Evolutionary conservation across 352 stramenopile genomes (phyloP).

Genomic region (Phytophthora citricola): DNA sequence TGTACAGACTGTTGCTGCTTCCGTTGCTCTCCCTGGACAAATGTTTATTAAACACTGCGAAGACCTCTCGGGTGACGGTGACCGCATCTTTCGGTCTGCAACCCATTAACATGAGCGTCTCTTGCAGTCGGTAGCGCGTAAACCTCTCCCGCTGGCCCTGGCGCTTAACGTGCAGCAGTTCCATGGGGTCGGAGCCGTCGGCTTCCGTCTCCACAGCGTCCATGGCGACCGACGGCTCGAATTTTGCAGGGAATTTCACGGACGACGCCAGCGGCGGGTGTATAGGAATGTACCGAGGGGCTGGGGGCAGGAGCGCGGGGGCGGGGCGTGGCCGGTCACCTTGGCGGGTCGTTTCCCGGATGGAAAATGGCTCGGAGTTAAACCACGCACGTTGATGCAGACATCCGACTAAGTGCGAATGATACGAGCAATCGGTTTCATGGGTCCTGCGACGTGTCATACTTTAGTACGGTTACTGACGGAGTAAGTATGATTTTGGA

Average conservation of each 20-base stretch:
- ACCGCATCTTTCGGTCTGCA: constrained; percentile 80
- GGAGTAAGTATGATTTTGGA: background rate
- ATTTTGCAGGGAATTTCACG: constrained; percentile 5
- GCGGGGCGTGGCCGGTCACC: constrained; percentile 22
- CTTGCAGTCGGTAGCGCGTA: constrained; percentile 84
- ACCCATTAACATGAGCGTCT: constrained; percentile 91
- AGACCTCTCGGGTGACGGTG: constrained; percentile 72
- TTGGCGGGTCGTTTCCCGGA: constrained; percentile 24
- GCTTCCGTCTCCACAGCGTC: constrained; percentile 61
- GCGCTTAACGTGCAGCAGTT: constrained; percentile 70
- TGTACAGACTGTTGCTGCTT: constrained; percentile 16
- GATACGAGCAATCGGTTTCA: constrained; percentile 10
- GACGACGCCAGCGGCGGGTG: constrained; percentile 1
- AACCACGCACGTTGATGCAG: background rate
- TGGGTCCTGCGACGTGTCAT: constrained; percentile 15
- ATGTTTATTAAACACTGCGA: constrained; percentile 67
- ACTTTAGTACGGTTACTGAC: background rate
- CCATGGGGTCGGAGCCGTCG: constrained; percentile 78
- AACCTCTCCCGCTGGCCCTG: constrained; percentile 66
- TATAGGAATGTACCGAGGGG: constrained; percentile 16
- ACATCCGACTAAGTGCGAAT: constrained; percentile 10
- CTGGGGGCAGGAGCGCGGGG: constrained; percentile 11
- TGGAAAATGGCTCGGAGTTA: constrained; percentile 9
- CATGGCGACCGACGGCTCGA: constrained; percentile 38
- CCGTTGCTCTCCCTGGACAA: constrained; percentile 23